These are phyloP conservation scores for Zymoseptoria pseudotritici DNA, from an alignment of 2,329 filamentous ascomycete genomes.

Conservation along the genomic window DNA sequence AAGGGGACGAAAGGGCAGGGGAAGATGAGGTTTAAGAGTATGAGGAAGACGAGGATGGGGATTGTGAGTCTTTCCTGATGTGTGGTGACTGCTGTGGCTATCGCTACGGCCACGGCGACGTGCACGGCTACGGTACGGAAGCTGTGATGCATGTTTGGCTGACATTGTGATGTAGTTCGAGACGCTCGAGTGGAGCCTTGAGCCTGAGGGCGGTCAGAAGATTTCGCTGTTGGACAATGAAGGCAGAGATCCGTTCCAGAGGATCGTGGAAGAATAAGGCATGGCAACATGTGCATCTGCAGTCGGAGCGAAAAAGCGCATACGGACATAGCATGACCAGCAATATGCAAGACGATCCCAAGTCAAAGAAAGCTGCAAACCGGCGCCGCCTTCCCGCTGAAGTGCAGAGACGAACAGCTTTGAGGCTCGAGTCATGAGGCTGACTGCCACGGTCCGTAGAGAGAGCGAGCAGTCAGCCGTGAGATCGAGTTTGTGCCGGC, in stretches of 20 bases:
- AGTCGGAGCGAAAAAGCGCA: neutral
- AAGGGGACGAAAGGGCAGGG: conserved; percentile 66
- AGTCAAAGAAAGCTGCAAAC: neutral
- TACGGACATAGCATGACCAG: neutral
- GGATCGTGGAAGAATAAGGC: conserved; percentile 11
- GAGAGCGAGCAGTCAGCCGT: neutral
- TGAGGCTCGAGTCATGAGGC: neutral
- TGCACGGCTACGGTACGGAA: neutral
- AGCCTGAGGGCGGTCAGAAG: conserved; percentile 56
- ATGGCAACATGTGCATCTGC: neutral
- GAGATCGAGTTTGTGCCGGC: neutral
- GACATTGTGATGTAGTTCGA: conserved; percentile 52
- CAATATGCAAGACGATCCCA: neutral
- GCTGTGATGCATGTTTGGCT: neutral
- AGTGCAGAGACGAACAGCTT: neutral
- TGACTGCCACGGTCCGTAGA: neutral
- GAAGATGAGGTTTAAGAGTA: conserved; percentile 73
- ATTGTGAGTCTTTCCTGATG: conserved; percentile 39
- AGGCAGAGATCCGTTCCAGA: conserved; percentile 55
- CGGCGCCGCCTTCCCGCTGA: neutral
- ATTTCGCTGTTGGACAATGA: conserved; percentile 68
- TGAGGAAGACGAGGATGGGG: conserved; percentile 58
- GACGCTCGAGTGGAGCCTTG: conserved; percentile 84
- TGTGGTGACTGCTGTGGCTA: neutral
- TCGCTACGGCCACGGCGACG: neutral